Evolutionary conservation across 371 early-diverging fungal species (phyloP), one percentile per base, ranked within the genome.

Genomic region (Zychaea mexicana): DNA sequence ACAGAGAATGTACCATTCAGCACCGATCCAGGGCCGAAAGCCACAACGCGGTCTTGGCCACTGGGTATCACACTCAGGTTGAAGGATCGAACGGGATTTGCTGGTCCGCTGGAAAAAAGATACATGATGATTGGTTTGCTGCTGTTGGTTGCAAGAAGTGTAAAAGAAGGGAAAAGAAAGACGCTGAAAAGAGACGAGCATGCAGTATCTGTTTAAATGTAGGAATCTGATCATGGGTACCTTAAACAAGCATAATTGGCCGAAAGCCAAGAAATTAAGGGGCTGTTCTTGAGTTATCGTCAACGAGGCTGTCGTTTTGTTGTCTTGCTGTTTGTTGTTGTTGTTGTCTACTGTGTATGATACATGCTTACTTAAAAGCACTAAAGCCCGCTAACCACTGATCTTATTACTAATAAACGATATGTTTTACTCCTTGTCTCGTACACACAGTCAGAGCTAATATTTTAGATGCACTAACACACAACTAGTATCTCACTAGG

Each of bases 1-100:
- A 71, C 61, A 19, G 68, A 65, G 22, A 70, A 62, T 10, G 38
- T 70, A 79, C 79, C 79, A 59, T 74, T 79, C 13, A 79, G 54
- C 15, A 76, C 65, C 0, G 79, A 76, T 30, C 74, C 79, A 52
- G 79, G 79, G 3, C 79, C 79, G 64, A 76, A 79, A 21, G 79
- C 79, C 15, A 76, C 70, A 9, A 74, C 67, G n/a, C 60, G 66
- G 39, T 74, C 70, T 27, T 65, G 66, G 12, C 71, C 64, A 56
- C 68, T 64, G 27, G 72, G 74, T 22, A 60, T 66, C n/a, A 71
- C 65, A 28, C 58, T 64, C 1, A 74, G 57, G 26, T 67, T 52
- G 39, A 78, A 74, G 17, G 65, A 70, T 28, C 57, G 60, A 6
- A 77, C 66, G 27, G 66, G 63, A 38, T 60, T 68, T 12, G 67